These are phyloP conservation scores for Rhizophlyctis rosea DNA, from an alignment of 192 early-diverging fungal genomes.

Conservation along the genomic window DNA sequence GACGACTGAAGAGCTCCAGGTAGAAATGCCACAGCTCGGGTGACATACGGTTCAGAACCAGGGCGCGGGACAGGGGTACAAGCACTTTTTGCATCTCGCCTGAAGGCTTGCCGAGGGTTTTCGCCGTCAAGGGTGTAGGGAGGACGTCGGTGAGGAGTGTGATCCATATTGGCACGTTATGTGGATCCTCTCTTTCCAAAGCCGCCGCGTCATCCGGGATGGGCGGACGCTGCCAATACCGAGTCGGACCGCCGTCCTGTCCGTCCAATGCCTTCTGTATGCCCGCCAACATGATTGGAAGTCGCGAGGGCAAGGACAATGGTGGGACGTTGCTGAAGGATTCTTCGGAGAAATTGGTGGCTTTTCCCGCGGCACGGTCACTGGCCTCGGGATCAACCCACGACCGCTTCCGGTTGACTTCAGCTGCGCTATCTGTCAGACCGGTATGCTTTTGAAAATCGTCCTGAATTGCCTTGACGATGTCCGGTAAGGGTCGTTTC, in stretches of 20 bases:
- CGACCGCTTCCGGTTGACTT: too few species aligned
- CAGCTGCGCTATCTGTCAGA: too few species aligned
- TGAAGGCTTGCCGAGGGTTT: constrained; percentile 7
- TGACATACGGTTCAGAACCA: constrained; percentile 19
- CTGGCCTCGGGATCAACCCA: neutral
- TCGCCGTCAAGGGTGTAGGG: constrained; percentile 13
- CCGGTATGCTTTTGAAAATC: too few species aligned
- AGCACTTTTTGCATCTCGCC: constrained; percentile 11
- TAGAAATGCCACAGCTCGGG: constrained; percentile 30
- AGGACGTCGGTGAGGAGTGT: constrained; percentile 15
- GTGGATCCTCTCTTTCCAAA: constrained; percentile 5
- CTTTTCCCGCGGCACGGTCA: neutral
- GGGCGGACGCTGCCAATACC: constrained; percentile 10
- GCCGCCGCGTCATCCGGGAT: constrained; percentile 19
- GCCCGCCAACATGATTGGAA: constrained; percentile 11
- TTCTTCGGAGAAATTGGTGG: too few species aligned
- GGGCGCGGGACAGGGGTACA: constrained; percentile 17
- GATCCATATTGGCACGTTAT: constrained; percentile 24
- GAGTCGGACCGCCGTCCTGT: neutral
- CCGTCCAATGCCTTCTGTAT: constrained; percentile 3
- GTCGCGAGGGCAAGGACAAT: neutral
- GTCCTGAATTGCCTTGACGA: too few species aligned
- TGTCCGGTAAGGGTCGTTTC: too few species aligned
- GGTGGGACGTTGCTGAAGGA: too few species aligned
- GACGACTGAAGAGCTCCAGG: constrained; percentile 24